Evolutionary conservation across 169 alveolate species (phyloP).

Genomic region (Cytauxzoon felis): DNA sequence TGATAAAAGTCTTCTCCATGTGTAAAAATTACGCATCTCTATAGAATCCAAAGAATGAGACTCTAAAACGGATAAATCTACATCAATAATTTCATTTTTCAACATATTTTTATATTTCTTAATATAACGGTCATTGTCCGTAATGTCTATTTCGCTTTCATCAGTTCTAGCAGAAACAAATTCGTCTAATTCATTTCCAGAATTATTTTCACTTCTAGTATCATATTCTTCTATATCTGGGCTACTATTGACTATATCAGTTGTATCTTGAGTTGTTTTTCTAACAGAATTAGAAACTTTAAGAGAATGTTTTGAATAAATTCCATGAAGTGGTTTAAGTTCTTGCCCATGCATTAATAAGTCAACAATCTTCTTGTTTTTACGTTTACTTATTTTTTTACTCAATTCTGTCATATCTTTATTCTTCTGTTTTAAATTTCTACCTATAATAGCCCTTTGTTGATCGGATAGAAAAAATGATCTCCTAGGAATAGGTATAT

Average conservation of each 20-base stretch:
- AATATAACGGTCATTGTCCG: conserved; percentile 4
- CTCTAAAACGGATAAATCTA: conserved; percentile 34
- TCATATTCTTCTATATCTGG: neutral
- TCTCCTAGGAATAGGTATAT: conserved; percentile 59
- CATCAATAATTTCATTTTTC: conserved; percentile 8
- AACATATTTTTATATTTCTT: conserved; percentile 42
- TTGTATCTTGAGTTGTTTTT: no score
- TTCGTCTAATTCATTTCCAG: neutral
- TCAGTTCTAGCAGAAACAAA: neutral
- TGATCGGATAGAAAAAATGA: conserved; percentile 55
- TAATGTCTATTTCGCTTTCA: neutral
- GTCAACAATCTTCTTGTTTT: conserved; percentile 59
- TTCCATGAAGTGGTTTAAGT: conserved; percentile 50
- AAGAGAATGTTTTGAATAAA: conserved; percentile 16
- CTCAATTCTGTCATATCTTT: conserved; percentile 15
- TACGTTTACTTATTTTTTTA: conserved; percentile 12
- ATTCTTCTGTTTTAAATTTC: conserved; percentile 58
- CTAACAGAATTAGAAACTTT: no score
- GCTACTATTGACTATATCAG: neutral
- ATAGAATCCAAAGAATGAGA: conserved; percentile 58
- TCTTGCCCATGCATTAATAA: conserved; percentile 68
- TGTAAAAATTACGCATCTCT: conserved; percentile 64
- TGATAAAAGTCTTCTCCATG: conserved; percentile 71
- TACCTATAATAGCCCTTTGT: conserved; percentile 54
- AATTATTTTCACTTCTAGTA: neutral